Evolutionary conservation across 129 eudicot species (phyloP), one percentile per base, ranked within the genome.

Genomic region (Oenanthe sinensis): DNA sequence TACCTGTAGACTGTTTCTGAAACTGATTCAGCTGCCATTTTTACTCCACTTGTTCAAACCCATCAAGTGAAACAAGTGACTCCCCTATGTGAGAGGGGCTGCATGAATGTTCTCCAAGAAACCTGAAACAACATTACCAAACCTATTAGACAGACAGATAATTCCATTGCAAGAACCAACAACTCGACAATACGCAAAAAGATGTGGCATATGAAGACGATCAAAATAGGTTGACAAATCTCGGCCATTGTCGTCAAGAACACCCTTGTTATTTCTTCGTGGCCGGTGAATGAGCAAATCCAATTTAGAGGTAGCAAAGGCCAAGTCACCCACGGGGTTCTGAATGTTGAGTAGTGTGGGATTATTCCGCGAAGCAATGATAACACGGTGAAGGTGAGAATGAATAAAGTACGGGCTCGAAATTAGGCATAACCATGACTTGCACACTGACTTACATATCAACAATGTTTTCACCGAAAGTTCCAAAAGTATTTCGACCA

Each of bases 21-120:
- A 15, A 30, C 33, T 28, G 9, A 15, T 16, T 26, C 30, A 26
- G 40, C 20, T 30, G 3, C 8, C 71, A 65, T 26, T 14, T 50
- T 30, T n/a, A 65, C 42, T 65, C 71, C 71, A 65, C 71, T 65
- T 65, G 71, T 65, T 65, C 71, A 30, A 65, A 65, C 37, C 71
- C 71, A 11, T 65, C 10, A 7, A 65, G 39, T 65, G 71, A 65
- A 65, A 33, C 71, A 65, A 65, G 71, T 26, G 40, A 26, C 71
- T 65, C 40, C 8, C 20, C 6, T 28, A 65, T 33, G 30, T 30
- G 9, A 65, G 20, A 65, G 42, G 42, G 13, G 42, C 11, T 26
- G 42, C 71, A 58, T 58, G 8, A 6, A 24, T 33, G 40, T 28
- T 28, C 33, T n/a, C 33, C 48, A 48, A 70, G 11, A 70, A 48